phyloP scores from a whole-genome alignment of 768 basidiomycete species.

The Russula brevipes region DNA sequence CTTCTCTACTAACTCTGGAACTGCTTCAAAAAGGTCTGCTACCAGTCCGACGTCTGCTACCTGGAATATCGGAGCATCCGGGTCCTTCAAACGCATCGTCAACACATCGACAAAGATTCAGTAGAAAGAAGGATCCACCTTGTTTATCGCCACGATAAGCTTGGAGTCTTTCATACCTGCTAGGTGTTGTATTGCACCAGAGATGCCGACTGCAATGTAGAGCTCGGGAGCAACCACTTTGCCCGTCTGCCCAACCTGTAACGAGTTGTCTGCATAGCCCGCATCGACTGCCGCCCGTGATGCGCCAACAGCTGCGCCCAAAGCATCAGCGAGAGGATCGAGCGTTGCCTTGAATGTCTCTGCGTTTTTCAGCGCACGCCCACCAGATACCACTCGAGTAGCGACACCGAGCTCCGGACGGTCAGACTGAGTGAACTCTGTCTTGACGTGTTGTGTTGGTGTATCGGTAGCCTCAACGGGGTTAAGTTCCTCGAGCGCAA shows the following conservation, averaged over 20 bases:
- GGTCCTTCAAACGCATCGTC: constrained; percentile 50
- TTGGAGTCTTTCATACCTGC: constrained; percentile 99
- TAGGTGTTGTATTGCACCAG: constrained; percentile 97
- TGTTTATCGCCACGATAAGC: constrained; percentile 96
- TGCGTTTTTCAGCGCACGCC: constrained; percentile 89
- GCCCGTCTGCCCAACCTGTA: constrained; percentile 99
- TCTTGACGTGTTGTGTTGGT: constrained; percentile 61
- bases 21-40: constrained; percentile 86
- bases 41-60: constrained; percentile 95
- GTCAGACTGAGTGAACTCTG: constrained; percentile 81
- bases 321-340: constrained; percentile 86
- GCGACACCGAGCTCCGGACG: constrained; percentile 90
- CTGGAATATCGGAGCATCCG: constrained; percentile 98
- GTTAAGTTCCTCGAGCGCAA: constrained; percentile 56
- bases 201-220: constrained; percentile 95
- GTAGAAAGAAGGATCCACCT: constrained; percentile 45
- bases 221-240: constrained; percentile 97
- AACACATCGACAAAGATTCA: background rate
- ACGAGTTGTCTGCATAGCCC: constrained; percentile 94
- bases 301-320: constrained; percentile 97
- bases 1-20: constrained; percentile 88
- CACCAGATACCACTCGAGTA: constrained; percentile 86
- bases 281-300: constrained; percentile 97
- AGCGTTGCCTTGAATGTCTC: constrained; percentile 85
- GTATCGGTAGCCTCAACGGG: constrained; percentile 54